These are phyloP conservation scores for Kodamaea kakaduensis DNA, from an alignment of 805 yeast species.

Conservation along the genomic window DNA sequence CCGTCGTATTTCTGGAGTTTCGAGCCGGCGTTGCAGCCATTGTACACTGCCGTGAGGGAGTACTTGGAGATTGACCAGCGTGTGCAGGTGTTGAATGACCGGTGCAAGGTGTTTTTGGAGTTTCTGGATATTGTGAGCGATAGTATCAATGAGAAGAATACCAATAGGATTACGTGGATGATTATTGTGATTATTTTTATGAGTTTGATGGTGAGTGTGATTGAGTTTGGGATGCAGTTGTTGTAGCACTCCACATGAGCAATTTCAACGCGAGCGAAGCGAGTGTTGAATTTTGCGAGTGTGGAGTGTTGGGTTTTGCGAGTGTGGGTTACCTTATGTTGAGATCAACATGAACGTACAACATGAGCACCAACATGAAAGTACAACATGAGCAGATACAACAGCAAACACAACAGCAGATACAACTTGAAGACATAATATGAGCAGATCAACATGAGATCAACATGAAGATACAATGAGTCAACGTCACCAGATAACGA, in stretches of 20 bases:
- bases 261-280: too few species aligned
- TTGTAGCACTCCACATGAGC: neutral
- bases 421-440: too few species aligned
- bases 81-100: slow-evolving; percentile 87
- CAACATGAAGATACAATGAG: too few species aligned
- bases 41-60: slow-evolving; percentile 84
- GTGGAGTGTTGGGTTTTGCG: too few species aligned
- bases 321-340: too few species aligned
- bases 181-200: slow-evolving; percentile 77
- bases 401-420: too few species aligned
- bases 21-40: slow-evolving; percentile 93
- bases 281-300: neutral
- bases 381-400: too few species aligned
- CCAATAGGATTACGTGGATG: slow-evolving; percentile 88
- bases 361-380: too few species aligned
- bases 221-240: slow-evolving; percentile 51
- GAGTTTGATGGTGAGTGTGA: slow-evolving; percentile 69
- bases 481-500: too few species aligned
- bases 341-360: too few species aligned
- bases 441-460: too few species aligned
- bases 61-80: slow-evolving; percentile 93
- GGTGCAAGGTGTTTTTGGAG: slow-evolving; percentile 91
- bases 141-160: slow-evolving; percentile 88
- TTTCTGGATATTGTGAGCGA: slow-evolving; percentile 91
- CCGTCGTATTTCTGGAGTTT: slow-evolving; percentile 95